Evolutionary conservation across 345 rosid genomes (phyloP).

Genomic region (Lepidium africanum): DNA sequence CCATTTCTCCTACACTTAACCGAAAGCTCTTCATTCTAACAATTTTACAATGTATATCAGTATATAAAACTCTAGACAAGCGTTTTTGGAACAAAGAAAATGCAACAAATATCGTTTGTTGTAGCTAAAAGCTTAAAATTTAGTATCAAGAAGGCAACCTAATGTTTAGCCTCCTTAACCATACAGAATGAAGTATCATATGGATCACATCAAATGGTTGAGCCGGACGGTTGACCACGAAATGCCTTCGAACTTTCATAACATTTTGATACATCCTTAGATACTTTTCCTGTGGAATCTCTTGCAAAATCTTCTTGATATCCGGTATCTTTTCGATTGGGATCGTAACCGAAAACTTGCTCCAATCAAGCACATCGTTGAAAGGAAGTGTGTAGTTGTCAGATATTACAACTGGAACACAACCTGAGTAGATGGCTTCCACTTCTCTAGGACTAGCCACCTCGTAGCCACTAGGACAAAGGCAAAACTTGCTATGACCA

Average conservation of each 20-base stretch:
- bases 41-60: neutral
- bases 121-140: neutral
- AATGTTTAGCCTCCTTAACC: constrained; percentile 55
- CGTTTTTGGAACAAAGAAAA: neutral
- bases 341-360: constrained; percentile 34
- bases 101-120: neutral
- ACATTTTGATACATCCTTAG: constrained; percentile 36
- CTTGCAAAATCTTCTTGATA: constrained; percentile 40
- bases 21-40: neutral
- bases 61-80: neutral
- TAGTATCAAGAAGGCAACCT: constrained; percentile 19
- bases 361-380: constrained; percentile 49
- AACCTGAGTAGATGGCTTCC: constrained; percentile 37
- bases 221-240: constrained; percentile 43
- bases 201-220: constrained; percentile 44
- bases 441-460: constrained; percentile 57
- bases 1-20: neutral
- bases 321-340: constrained; percentile 32
- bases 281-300: constrained; percentile 32
- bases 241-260: constrained; percentile 38
- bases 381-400: constrained; percentile 42
- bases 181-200: constrained; percentile 57
- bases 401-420: constrained; percentile 43
- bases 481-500: constrained; percentile 50
- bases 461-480: constrained; percentile 60